Percentiles rank a stretch among this genome's conserved stretches.
These are phyloP conservation scores for Botrytis tulipae DNA, from an alignment of 2,329 filamentous ascomycete species.

Conservation along the genomic window DNA sequence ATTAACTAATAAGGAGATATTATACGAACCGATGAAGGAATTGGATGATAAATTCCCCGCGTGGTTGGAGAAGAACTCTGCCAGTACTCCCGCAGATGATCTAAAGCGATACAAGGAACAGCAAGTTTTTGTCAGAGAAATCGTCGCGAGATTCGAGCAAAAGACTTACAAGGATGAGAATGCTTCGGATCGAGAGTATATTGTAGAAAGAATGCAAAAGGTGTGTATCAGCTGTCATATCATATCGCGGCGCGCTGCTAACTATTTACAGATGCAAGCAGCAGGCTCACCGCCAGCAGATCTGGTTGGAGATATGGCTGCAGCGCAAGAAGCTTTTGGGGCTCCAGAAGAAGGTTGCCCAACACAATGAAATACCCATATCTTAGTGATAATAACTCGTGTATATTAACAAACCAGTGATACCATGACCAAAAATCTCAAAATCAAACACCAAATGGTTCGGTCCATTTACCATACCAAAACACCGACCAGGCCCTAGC, in stretches of 20 bases:
- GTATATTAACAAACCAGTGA: conserved; percentile 18
- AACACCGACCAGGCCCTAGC: conserved; percentile 20
- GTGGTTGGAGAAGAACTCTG: conserved; percentile 80
- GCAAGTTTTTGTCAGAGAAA: conserved; percentile 74
- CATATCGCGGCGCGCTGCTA: conserved; percentile 20
- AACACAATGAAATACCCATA: conserved; percentile 50
- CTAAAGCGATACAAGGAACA: conserved; percentile 79
- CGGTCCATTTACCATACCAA: neutral
- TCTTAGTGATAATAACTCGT: conserved; percentile 20
- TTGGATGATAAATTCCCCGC: conserved; percentile 85
- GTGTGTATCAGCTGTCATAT: conserved; percentile 49
- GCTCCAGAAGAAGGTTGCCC: conserved; percentile 61
- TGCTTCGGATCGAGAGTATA: conserved; percentile 78
- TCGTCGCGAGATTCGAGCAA: conserved; percentile 85
- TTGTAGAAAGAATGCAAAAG: conserved; percentile 97
- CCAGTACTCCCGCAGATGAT: conserved; percentile 66
- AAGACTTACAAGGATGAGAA: conserved; percentile 79
- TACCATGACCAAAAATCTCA: conserved; percentile 16
- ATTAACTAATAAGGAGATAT: conserved; percentile 94
- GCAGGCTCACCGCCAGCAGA: conserved; percentile 87
- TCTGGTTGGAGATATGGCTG: conserved; percentile 84
- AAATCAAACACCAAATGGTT: neutral
- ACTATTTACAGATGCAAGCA: conserved; percentile 79
- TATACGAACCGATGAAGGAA: conserved; percentile 99
- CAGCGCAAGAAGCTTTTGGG: conserved; percentile 70